Percentiles rank a stretch among this genome's conserved stretches.
Evolutionary conservation across 306 rosid species (phyloP).

Genomic region (Cercis canadensis): DNA sequence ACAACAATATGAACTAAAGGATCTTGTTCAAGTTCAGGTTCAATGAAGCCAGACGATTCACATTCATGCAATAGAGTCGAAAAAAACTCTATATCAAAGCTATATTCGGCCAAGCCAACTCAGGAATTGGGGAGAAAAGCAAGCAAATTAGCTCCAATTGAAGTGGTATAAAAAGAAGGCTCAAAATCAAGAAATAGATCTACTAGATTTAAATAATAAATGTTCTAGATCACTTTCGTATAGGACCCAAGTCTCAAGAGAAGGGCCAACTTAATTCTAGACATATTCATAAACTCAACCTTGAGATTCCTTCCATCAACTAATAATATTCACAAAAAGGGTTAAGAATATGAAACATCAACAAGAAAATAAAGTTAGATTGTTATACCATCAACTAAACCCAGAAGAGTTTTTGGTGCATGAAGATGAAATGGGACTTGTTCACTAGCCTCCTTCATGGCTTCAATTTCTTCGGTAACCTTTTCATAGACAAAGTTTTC

Average conservation of each 20-base stretch:
- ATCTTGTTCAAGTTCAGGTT: too few species aligned
- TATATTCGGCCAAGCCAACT: too few species aligned
- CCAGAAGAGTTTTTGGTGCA: slow-evolving; percentile 69
- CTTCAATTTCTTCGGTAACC: slow-evolving; percentile 88
- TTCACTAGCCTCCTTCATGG: slow-evolving; percentile 76
- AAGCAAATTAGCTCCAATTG: not conserved
- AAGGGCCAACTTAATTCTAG: too few species aligned
- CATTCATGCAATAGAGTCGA: too few species aligned
- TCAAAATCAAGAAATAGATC: slow-evolving; percentile 4
- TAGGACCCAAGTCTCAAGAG: not conserved
- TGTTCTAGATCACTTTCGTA: not conserved
- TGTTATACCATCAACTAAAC: slow-evolving; percentile 79
- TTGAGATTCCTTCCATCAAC: too few species aligned
- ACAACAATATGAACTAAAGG: too few species aligned
- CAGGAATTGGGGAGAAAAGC: not conserved
- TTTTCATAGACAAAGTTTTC: slow-evolving; percentile 86
- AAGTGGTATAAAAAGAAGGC: too few species aligned
- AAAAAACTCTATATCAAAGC: too few species aligned
- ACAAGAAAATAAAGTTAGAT: slow-evolving; percentile 11
- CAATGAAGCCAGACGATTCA: too few species aligned
- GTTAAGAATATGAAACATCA: too few species aligned
- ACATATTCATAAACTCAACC: not conserved
- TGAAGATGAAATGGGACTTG: slow-evolving; percentile 84
- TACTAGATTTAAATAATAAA: not conserved
- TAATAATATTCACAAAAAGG: too few species aligned